Evolutionary conservation across 345 rosid species (phyloP), one percentile per base, ranked within the genome.

Genomic region (Pseudoturritis turrita): DNA sequence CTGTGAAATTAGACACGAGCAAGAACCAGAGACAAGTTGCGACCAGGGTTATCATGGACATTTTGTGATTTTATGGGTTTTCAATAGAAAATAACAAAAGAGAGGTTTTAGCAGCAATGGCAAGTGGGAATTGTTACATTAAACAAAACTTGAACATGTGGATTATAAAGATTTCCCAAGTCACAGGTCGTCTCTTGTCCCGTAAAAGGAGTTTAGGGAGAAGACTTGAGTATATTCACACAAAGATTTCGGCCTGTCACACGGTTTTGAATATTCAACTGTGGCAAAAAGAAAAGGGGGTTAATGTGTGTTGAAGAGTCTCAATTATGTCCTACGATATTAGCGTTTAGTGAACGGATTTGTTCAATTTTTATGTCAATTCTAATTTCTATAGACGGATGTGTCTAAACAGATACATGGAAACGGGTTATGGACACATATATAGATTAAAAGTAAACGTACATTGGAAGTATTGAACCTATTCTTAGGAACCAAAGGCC

Each of bases 401-500:
- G n/a, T n/a, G 33, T 65, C 70, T 49, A 40, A 45, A 19, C 18
- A 33, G 33, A 64, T 13, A 29, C 56, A 65, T 23, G 60, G 60
- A 21, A 37, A 6, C 46, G 6, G 35, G 36, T 51, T 52, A 49
- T 22, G 22, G 36, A 49, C 43, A 65, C 60, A 51, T 26, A n/a
- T n/a, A 8, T 29, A 19, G 33, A 43, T 36, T 50, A 39, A 36
- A n/a, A 50, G 47, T 44, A 43, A 33, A 28, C 29, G 37, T 61
- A 55, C 68, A 35, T 25, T 49, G 17, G 4, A 61, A 35, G 36
- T 70, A 55, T 13, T 39, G 29, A 63, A 26, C 55, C 47, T 62
- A 36, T 17, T 53, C 43, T 77, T 76, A 91, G 18, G 86, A 63
- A 53, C 94, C 92, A 68, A 91, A 91, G n/a, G 90, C 98, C 70